Evolutionary conservation across 345 rosid genomes (phyloP).

Genomic region (Geranium rotundifolium): DNA sequence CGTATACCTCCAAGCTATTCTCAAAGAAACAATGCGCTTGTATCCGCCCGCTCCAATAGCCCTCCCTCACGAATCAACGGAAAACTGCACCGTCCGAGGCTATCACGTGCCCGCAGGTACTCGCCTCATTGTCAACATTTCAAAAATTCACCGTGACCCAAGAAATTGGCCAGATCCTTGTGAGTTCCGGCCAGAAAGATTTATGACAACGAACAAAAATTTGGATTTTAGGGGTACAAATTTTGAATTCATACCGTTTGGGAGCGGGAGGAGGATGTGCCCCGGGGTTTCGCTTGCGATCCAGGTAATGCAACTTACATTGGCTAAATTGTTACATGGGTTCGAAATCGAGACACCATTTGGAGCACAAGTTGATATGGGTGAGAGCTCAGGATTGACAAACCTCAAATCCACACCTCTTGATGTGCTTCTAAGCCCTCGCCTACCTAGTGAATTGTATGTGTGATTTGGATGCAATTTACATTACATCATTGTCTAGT

Average conservation of each 20-base stretch:
- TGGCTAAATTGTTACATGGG: constrained; percentile 26
- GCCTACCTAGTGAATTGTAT: constrained; percentile 5
- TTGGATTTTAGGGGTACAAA: constrained; percentile 22
- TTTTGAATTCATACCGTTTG: constrained; percentile 28
- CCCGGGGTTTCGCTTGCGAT: constrained; percentile 25
- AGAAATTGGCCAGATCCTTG: constrained; percentile 19
- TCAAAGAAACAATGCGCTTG: constrained; percentile 32
- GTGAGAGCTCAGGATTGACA: constrained; percentile 13
- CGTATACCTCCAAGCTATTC: constrained; percentile 22
- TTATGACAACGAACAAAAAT: constrained; percentile 18
- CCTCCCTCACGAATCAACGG: constrained; percentile 23
- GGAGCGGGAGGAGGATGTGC: constrained; percentile 30
- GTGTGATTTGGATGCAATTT: too few relatives aligned
- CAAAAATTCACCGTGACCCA: constrained; percentile 27
- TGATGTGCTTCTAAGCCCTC: constrained; percentile 8
- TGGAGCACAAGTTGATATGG: constrained; percentile 20
- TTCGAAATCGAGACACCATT: constrained; percentile 14
- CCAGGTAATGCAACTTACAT: constrained; percentile 15
- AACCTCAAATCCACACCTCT: constrained; percentile 23
- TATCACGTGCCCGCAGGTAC: constrained; percentile 28
- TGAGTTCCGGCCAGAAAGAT: constrained; percentile 30
- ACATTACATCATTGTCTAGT: too few relatives aligned
- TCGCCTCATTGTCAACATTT: constrained; percentile 12
- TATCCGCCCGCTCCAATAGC: constrained; percentile 25
- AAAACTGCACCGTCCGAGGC: constrained; percentile 23